Evolutionary conservation across 352 stramenopile species (phyloP), one percentile per base, ranked within the genome.

Genomic region (Phytophthora megakarya): DNA sequence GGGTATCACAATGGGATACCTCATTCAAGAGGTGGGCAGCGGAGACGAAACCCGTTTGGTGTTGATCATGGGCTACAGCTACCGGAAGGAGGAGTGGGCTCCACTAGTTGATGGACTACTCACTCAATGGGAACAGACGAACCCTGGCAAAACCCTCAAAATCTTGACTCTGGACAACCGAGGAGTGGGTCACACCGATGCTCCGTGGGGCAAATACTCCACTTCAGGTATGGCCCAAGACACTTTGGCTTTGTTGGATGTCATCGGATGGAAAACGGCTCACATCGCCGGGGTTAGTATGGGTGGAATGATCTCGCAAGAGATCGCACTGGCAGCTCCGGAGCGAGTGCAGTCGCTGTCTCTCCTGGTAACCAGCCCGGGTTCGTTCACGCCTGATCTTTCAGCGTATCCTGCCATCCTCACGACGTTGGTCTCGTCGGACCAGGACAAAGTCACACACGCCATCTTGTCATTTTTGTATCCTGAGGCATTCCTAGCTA

Each of bases 231-330:
- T 91, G 82, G 82, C 82, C 2, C 61, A 75, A 25, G 82, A 91
- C 30, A 69, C 77, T n/a, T 40, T 91, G 15, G 78, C 71, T n/a
- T 65, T 91, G 9, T 57, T 88, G 62, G 73, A 88, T 32, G 57
- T 63, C 33, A 49, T 91, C n/a, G 58, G 65, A 2, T 91, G 82
- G 82, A 22, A 74, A 11, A 60, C 67, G 11, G 79, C 78, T 9
- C 79, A 89, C 39, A 40, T 91, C 42, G 75, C 73, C 1, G 82
- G 82, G 40, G 75, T 75, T 30, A 89, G 79, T 38, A 87, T 91
- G 80, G 83, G 83, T 16, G 80, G 83, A 6, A 92, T 92, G 83
- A 90, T 92, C 54, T 64, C 79, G 7, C 71, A 86, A 18, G 80
- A 92, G 53, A 60, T 92, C 5, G 76, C 77, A 1, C 56, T 73